Evolutionary conservation across 2,329 filamentous ascomycete genomes (phyloP), one percentile per base, ranked within the genome.

Genomic region (Ophiostoma novo-ulmi): DNA sequence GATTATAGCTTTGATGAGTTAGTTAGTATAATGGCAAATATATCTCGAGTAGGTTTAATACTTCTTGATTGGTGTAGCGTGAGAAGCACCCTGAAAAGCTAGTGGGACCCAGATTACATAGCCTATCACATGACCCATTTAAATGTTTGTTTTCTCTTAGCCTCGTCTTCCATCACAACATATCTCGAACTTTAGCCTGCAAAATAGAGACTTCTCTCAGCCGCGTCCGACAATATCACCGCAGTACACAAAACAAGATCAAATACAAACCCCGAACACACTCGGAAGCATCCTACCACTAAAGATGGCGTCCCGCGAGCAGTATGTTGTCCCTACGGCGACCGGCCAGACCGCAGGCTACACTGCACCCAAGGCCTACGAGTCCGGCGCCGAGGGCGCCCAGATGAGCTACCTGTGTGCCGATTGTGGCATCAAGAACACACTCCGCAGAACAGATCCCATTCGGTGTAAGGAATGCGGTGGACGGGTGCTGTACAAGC

Each of bases 401-500:
- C 87, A 73, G 80, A 90, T 91, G 80, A 84, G 85, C 75, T 93
- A 92, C 80, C 83, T 88, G 75, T 97, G 92, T 83, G 93, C 92
- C 78, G 92, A 96, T 82, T 97, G 93, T 84, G 92, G 91, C 72
- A 84, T 87, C 73, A 90, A 91, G 76, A 91, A 94, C 64, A 85
- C 87, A 22, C 83, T 97, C 75, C 90, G 91, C 80, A 87, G 89
- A 75, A 90, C 88, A 73, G 92, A 95, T 77, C 89, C 90, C 44
- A 94, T 97, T 75, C 86, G 92, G 38, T 97, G 93, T 85, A 91
- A 92, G 80, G 91, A 94, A 81, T 99, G 95, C 80, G 95, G 95
- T 8, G 95, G 97, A 77, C 89, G 95, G 75, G 93, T 99, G 73
- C 82, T 99, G 75, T 98, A 98, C 82, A 99, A 99, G 87, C 92